Conservation (phyloP, 768 basidiomycete genomes). For the Pisolithus marmoratus region DNA sequence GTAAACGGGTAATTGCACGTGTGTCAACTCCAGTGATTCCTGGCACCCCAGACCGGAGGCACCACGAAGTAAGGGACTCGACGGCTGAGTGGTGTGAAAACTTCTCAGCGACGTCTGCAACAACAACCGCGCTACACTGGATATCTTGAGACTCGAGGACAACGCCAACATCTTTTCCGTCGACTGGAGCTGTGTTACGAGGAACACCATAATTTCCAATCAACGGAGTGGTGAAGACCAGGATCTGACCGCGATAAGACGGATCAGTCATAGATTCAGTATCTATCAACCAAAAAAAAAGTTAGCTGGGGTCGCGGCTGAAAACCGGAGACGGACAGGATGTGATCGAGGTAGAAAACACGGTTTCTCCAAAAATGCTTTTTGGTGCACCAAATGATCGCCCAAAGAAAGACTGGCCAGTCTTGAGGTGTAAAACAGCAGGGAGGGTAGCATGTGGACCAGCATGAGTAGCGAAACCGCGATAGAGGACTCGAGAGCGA, state of each 20-base stretch:
- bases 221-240: constrained; percentile 97
- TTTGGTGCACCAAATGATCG: constrained; percentile 83
- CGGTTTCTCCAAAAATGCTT: constrained; percentile 93
- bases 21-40: constrained; percentile 97
- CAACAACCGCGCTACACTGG: constrained; percentile 89
- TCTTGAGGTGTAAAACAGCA: constrained; percentile 86
- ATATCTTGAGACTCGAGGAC: constrained; percentile 84
- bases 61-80: constrained; percentile 92
- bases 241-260: constrained; percentile 95
- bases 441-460: constrained; percentile 47
- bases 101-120: constrained; percentile 90
- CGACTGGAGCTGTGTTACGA: constrained; percentile 61
- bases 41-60: constrained; percentile 81
- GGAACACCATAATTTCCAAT: constrained; percentile 99
- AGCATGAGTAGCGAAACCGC: constrained; percentile 66
- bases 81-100: constrained; percentile 94
- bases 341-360: constrained; percentile 98
- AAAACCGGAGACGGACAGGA: constrained; percentile 59
- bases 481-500: constrained; percentile 43
- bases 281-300: constrained; percentile 45
- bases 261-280: constrained; percentile 99
- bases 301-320: constrained; percentile 4
- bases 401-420: constrained; percentile 89
- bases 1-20: constrained; percentile 86
- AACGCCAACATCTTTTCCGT: constrained; percentile 78